Percentiles rank a stretch among this genome's conserved stretches.
phyloP scores from a whole-genome alignment of 441 rosid genomes.

The Syzygium malaccense region DNA sequence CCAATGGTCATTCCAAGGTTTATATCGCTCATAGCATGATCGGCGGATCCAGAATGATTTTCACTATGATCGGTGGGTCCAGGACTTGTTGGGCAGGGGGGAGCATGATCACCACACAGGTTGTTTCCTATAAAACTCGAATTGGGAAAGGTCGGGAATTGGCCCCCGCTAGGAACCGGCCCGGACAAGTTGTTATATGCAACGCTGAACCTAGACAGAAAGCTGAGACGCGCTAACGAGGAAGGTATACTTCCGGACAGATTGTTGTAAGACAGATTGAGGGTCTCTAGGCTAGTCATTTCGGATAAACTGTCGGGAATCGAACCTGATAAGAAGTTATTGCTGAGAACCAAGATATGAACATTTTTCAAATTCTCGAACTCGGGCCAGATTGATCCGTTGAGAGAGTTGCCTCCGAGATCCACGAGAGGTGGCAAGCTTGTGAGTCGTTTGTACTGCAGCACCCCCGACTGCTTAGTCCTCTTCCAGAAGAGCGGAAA shows the following conservation, averaged over 20 bases:
- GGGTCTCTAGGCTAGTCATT: constrained; percentile 65
- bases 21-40: constrained; percentile 23
- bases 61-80: not conserved
- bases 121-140: constrained; percentile 66
- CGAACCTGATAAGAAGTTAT: constrained; percentile 43
- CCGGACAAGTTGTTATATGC: constrained; percentile 62
- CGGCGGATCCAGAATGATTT: not conserved
- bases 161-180: constrained; percentile 49
- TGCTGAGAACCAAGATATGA: constrained; percentile 42
- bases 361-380: constrained; percentile 63
- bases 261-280: constrained; percentile 59
- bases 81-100: constrained; percentile 10
- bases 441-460: constrained; percentile 55
- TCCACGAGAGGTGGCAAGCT: constrained; percentile 70
- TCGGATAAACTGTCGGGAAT: constrained; percentile 55
- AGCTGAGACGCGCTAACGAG: constrained; percentile 42
- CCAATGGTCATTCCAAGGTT: constrained; percentile 42
- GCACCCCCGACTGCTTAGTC: constrained; percentile 35
- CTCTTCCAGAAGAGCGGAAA: constrained; percentile 58
- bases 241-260: constrained; percentile 52
- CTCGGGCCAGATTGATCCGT: constrained; percentile 66
- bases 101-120: constrained; percentile 60
- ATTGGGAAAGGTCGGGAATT: constrained; percentile 64
- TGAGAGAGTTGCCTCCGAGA: constrained; percentile 47
- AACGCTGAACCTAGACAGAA: constrained; percentile 59